Evolutionary conservation across 1,284 basidiomycete genomes (phyloP), one percentile per base, ranked within the genome.

Genomic region (Cutaneotrichosporon sp.): DNA sequence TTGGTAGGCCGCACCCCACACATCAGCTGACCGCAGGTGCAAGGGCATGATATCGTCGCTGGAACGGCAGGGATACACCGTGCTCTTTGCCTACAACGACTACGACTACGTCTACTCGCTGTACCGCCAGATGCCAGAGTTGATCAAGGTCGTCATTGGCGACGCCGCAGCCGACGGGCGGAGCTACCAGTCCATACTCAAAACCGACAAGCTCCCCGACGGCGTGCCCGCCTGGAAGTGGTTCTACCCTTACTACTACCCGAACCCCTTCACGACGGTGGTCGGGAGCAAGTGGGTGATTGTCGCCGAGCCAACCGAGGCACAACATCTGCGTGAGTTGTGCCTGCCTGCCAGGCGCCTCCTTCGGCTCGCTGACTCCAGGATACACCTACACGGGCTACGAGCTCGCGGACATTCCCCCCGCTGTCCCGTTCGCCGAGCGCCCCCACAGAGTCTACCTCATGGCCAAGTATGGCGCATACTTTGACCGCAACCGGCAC

Each of bases 171-270:
- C 43, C 20, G 43, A 45, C 43, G 43, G 14, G 22, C 9, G 16
- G 34, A 36, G 16, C 13, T 36, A 13, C 16, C n/a, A 11, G 50
- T 36, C 18, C 16, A 20, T 29, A 29, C 24, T 53, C 27, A 71
- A 69, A 52, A 61, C 46, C 8, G 20, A 25, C 5, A 36, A 64
- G 14, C 43, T 49, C 10, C 56, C 43, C 3, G 58, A 67, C 47
- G 69, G 69, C 14, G 62, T 70, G 29, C 69, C 69, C 1, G 67
- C 69, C 0, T 70, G 69, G 69, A 68, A 70, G 67, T 59, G 58
- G 57, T 70, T 70, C 57, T 31, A 50, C 11, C 63, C 62, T 47
- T 63, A 59, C 50, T 70, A 70, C 62, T 68, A 58, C 43, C 67
- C 69, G 3, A 64, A 53, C 43, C 36, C 46, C 14, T 57, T 63